Base-by-base conservation (phyloP, 257 asterid species). In the Jacaranda mimosifolia region DNA sequence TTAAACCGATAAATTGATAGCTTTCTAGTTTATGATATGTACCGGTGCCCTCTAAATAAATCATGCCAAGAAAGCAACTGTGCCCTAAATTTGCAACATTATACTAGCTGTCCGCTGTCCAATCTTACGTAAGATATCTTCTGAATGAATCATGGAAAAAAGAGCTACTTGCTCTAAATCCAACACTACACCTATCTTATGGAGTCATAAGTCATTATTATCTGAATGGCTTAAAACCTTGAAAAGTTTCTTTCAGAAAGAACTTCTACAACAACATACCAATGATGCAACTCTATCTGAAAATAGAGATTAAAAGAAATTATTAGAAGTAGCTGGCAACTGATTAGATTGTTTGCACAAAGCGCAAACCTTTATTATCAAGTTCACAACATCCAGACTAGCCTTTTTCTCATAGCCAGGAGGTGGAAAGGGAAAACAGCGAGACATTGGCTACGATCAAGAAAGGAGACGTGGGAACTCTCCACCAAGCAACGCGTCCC, bases 371-470 rank as follows among this genome's bases (percentile, higher is more conserved):
- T 86, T 77, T 57, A 74, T 21, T 39, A 81, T 79, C 86, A 81
- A 70, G 70, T 66, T 70, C 64, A 51, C 77, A 43, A 74, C 80
- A 70, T 86, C 80, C 3, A 49, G 70, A 65, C 68, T 69, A 80
- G 68, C 77, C 82, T 81, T 83, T 12, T 32, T 76, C 80, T 83
- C 88, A 78, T 76, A 86, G 77, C 90, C 90, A 48, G 90, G 90
- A 9, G 90, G 90, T 43, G 90, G 90, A 74, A 86, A 86, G 13
- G 88, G 86, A 43, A 86, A 86, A 82, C 90, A 86, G 43, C 90
- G 90, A 79, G 90, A 86, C 90, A 86, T 86, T 68, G 86, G 83
- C 72, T 63, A 74, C 57, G 77, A 71, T 68, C 71, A 76, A 78
- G 55, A 3, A 74, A 76, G 9, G 68, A 70, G 79, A 82, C 69